phyloP scores from a whole-genome alignment of 2,329 filamentous ascomycete species.

The Aspergillus hiratsukae region DNA sequence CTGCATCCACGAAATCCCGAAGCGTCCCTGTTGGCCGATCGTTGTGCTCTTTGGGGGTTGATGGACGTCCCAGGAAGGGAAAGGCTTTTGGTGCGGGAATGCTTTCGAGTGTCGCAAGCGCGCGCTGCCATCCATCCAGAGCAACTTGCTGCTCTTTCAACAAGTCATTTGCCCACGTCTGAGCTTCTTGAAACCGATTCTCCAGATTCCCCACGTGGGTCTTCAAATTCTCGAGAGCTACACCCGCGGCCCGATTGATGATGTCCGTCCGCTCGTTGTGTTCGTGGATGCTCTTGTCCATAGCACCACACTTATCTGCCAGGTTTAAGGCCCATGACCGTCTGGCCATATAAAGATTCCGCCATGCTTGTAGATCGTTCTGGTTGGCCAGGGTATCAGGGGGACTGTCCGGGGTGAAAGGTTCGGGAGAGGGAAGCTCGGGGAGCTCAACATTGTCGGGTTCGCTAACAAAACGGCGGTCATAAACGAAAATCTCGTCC shows the following conservation, averaged over 20 bases:
- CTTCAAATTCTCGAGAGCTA: conserved; percentile 72
- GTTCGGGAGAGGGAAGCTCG: conserved; percentile 50
- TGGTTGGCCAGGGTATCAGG: conserved; percentile 81
- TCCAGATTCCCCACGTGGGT: conserved; percentile 44
- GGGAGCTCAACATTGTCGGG: conserved; percentile 46
- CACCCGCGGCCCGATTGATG: conserved; percentile 71
- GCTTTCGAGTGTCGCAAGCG: conserved; percentile 33
- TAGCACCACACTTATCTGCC: conserved; percentile 62
- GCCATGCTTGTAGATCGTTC: conserved; percentile 81
- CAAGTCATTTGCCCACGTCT: conserved; percentile 43
- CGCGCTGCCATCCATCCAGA: conserved; percentile 41
- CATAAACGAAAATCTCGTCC: conserved; percentile 90
- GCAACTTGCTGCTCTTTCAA: conserved; percentile 41
- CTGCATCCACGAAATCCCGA: conserved; percentile 70
- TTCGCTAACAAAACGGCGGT: conserved; percentile 64
- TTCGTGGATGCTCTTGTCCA: conserved; percentile 59
- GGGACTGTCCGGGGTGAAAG: conserved; percentile 56
- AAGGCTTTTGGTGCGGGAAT: conserved; percentile 44
- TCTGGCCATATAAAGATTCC: conserved; percentile 74
- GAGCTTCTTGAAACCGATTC: conserved; percentile 43
- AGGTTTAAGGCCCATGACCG: conserved; percentile 72
- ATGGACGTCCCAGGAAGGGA: conserved; percentile 36
- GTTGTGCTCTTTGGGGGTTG: conserved; percentile 40
- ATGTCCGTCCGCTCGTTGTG: conserved; percentile 44
- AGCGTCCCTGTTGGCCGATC: conserved; percentile 54